Percentiles rank a stretch among this genome's conserved stretches.
Evolutionary conservation across 2,329 filamentous ascomycete species (phyloP).

Genomic region (Venturia oleaginea): DNA sequence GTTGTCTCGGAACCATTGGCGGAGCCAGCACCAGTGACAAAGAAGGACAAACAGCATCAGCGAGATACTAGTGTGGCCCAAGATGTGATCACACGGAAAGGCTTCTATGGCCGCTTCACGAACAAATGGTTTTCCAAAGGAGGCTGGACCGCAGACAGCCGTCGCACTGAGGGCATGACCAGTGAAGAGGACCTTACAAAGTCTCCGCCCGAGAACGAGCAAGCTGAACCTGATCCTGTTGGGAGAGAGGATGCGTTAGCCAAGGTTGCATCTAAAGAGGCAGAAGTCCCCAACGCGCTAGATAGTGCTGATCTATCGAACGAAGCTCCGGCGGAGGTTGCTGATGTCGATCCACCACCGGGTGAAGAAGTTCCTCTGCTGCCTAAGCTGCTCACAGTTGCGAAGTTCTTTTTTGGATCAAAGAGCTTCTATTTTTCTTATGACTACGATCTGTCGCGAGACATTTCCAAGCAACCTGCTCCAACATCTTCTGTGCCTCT

Average conservation of each 20-base stretch:
- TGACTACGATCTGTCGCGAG: slow-evolving; percentile 81
- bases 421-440: slow-evolving; percentile 93
- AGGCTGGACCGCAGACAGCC: slow-evolving; percentile 67
- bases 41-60: slow-evolving; percentile 20
- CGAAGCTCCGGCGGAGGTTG: slow-evolving; percentile 4
- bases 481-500: slow-evolving; percentile 48
- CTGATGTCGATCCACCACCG: slow-evolving; percentile 1
- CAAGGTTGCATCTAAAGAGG: neutral
- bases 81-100: slow-evolving; percentile 76
- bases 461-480: slow-evolving; percentile 35
- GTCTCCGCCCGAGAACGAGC: slow-evolving; percentile 18
- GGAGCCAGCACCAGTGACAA: slow-evolving; percentile 24
- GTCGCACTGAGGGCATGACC: slow-evolving; percentile 61
- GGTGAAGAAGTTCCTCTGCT: slow-evolving; percentile 42
- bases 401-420: slow-evolving; percentile 73
- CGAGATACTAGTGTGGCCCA: slow-evolving; percentile 63
- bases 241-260: slow-evolving; percentile 24
- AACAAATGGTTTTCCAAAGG: slow-evolving; percentile 83
- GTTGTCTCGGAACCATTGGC: slow-evolving; percentile 25
- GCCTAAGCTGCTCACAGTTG: slow-evolving; percentile 75
- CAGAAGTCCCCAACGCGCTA: slow-evolving; percentile 3
- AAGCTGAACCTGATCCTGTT: slow-evolving; percentile 23
- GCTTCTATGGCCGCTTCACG: slow-evolving; percentile 81
- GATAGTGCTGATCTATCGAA: slow-evolving; percentile 4
- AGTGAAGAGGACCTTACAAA: slow-evolving; percentile 36